Base-by-base conservation (phyloP, 1,139 yeast genomes). In the Insectozyma bohioensis region DNA sequence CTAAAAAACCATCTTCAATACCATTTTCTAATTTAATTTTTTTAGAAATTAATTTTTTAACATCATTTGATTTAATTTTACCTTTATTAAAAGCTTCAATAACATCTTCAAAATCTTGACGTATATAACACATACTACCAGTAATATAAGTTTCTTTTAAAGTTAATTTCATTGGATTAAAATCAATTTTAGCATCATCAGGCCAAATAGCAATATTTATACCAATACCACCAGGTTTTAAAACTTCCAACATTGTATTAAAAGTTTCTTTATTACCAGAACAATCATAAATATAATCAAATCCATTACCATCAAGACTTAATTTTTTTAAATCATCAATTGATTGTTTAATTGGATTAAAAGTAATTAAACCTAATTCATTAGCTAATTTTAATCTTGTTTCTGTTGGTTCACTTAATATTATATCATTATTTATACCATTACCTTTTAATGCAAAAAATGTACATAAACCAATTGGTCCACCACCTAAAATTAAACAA, bases 151-250 rank as follows among this genome's bases (percentile, higher is more conserved):
- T 63, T 44, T 66, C 72, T 27, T 61, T 54, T 43, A 56, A 53
- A 2, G 72, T 66, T 12, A 64, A 46, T 33, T 56, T 56, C 71
- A 66, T 65, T 16, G 68, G 70, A 26, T 51, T 56, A 37, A 52
- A 61, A 16, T 55, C 53, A 13, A 63, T 49, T 10, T 24, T 12
- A 4, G 37, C 28, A 17, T 34, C 32, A 27, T 42, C 40, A 4
- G 47, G 45, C 78, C 80, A 74, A 29, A 73, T 69, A 28, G 86
- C 86, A 23, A 80, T 70, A 48, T 80, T 80, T 30, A 80, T 78
- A 4, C 83, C 82, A 10, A 64, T 62, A 28, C 86, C 87, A 34
- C 74, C 69, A n/a, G 78, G 72, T 29, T 33, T 67, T 25, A 78
- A 54, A 20, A 79, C 71, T 32, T 63, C 66, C 19, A 79, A 51